Evolutionary conservation across 2,329 filamentous ascomycete genomes (phyloP).

Genomic region (Colletotrichum melonis): DNA sequence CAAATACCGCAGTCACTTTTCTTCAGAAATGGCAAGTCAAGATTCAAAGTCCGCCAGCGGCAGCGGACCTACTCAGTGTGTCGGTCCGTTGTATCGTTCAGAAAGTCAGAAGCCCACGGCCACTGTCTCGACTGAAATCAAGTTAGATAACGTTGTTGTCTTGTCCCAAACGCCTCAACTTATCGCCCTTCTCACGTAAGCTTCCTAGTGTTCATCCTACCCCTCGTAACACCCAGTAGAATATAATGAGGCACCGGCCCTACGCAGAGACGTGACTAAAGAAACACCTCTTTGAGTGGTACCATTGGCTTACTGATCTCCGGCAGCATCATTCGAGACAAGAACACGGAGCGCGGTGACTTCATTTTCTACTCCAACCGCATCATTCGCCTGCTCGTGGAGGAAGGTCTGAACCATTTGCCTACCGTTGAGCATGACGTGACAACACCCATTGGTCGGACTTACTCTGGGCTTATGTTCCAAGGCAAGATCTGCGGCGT

Average conservation of each 20-base stretch:
- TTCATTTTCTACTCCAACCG: conserved; percentile 99
- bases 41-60: conserved; percentile 11
- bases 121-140: conserved; percentile 86
- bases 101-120: conserved; percentile 84
- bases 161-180: conserved; percentile 94
- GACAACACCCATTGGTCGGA: conserved; percentile 88
- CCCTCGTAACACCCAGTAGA: not conserved
- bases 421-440: conserved; percentile 90
- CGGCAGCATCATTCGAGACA: conserved; percentile 91
- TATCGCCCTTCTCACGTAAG: conserved; percentile 97
- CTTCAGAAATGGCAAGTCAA: conserved; percentile 19
- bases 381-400: conserved; percentile 95
- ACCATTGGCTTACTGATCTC: conserved; percentile 31
- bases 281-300: not conserved
- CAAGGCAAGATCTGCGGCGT: conserved; percentile 99
- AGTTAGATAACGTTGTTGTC: conserved; percentile 88
- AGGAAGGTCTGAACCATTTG: conserved; percentile 96
- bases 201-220: conserved; percentile 30
- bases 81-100: conserved; percentile 84
- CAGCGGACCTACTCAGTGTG: conserved; percentile 63
- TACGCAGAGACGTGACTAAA: not conserved
- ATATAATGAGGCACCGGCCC: not conserved
- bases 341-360: conserved; percentile 88
- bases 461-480: conserved; percentile 92
- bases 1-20: not conserved